phyloP scores from a whole-genome alignment of 495 filamentous ascomycete genomes.

The Tuber magnatum region DNA sequence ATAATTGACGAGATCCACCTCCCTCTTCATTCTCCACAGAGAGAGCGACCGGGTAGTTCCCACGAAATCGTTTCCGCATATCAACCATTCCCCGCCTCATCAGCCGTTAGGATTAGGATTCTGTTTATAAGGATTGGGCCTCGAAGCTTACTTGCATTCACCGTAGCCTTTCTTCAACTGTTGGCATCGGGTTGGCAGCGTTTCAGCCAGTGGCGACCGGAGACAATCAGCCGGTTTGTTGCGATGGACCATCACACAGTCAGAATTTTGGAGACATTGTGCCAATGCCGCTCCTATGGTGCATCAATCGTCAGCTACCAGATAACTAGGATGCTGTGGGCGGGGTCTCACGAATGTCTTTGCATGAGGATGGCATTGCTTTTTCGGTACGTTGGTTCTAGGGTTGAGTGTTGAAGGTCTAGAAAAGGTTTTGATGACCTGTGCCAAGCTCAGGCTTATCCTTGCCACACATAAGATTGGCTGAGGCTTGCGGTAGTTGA shows the following conservation, averaged over 20 bases:
- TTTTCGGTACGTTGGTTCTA: not conserved
- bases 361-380: conserved; percentile 89
- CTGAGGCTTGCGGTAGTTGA: not conserved
- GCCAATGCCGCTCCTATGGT: conserved; percentile 76
- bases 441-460: not conserved
- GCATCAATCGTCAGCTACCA: conserved; percentile 18
- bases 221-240: conserved; percentile 82
- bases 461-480: not conserved
- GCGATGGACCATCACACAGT: conserved; percentile 87
- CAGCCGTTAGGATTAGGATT: conserved; percentile 20
- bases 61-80: conserved; percentile 97
- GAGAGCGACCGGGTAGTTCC: conserved; percentile 77
- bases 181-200: conserved; percentile 78
- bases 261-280: conserved; percentile 85
- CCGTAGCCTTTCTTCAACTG: conserved; percentile 86
- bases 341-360: conserved; percentile 73
- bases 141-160: conserved; percentile 66
- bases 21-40: conserved; percentile 49
- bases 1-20: conserved; percentile 58
- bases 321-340: conserved; percentile 13
- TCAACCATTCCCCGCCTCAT: conserved; percentile 77
- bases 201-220: conserved; percentile 64
- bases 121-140: not conserved
- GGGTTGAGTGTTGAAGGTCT: not conserved
- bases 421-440: not conserved